Conservation (phyloP, 31 red algal genomes). For the Asparagopsis taxiformis region DNA sequence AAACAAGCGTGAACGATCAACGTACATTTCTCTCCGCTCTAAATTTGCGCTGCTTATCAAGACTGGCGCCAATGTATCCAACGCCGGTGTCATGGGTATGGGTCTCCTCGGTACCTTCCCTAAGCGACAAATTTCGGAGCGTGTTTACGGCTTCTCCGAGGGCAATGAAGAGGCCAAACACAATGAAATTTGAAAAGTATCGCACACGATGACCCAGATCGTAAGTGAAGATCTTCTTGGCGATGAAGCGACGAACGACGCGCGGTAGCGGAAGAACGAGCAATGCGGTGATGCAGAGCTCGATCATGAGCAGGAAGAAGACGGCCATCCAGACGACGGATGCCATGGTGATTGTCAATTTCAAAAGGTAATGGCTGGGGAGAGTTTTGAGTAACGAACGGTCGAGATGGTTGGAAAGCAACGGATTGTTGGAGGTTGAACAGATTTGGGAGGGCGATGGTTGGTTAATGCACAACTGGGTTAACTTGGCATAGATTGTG, state of each 20-base stretch:
- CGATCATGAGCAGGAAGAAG: slow-evolving; percentile 72
- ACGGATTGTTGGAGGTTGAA: too few species aligned
- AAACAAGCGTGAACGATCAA: too few species aligned
- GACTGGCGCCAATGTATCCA: slow-evolving; percentile 55
- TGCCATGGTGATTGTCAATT: slow-evolving; percentile 60
- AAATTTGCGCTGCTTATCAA: slow-evolving; percentile 82
- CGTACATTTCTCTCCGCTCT: slow-evolving; percentile 78
- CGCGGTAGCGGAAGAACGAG: slow-evolving; percentile 74
- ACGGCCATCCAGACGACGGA: slow-evolving; percentile 70
- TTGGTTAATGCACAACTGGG: too few species aligned
- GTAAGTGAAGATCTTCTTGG: slow-evolving; percentile 61
- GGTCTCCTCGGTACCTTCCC: slow-evolving; percentile 6
- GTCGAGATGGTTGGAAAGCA: too few species aligned
- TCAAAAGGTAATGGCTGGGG: too few species aligned
- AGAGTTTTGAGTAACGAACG: too few species aligned
- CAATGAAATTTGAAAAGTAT: slow-evolving; percentile 65
- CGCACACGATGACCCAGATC: slow-evolving; percentile 63
- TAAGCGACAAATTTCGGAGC: slow-evolving; percentile 35
- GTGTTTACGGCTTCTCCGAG: slow-evolving; percentile 64
- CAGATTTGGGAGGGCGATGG: too few species aligned
- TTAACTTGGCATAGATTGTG: too few species aligned
- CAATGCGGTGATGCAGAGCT: slow-evolving; percentile 60
- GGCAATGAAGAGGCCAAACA: slow-evolving; percentile 62
- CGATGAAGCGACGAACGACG: slow-evolving; percentile 67
- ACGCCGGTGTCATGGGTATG: slow-evolving; percentile 1